phyloP scores from a whole-genome alignment of 2,329 filamentous ascomycete species.

The Neofusicoccum sp. region DNA sequence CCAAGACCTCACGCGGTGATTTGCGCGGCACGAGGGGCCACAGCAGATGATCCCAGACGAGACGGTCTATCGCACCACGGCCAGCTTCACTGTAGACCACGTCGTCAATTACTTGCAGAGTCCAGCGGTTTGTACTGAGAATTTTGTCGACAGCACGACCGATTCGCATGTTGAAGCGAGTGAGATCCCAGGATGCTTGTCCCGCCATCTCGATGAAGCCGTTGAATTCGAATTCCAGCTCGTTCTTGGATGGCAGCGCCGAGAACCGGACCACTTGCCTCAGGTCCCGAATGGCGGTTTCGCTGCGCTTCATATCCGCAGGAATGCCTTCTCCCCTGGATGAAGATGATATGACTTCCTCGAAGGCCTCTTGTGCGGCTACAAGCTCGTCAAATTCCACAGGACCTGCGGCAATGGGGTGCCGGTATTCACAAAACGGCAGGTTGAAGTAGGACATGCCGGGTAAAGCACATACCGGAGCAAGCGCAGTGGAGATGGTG shows the following conservation, averaged over 20 bases:
- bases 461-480: slow-evolving; percentile 71
- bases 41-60: slow-evolving; percentile 36
- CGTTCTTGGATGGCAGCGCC: slow-evolving; percentile 66
- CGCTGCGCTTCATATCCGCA: slow-evolving; percentile 76
- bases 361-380: slow-evolving; percentile 73
- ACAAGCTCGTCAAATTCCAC: slow-evolving; percentile 75
- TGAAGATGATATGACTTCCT: slow-evolving; percentile 71
- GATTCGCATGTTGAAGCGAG: slow-evolving; percentile 76
- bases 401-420: slow-evolving; percentile 30
- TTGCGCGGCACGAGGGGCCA: slow-evolving; percentile 40
- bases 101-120: slow-evolving; percentile 39
- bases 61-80: slow-evolving; percentile 40
- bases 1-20: slow-evolving; percentile 54
- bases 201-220: slow-evolving; percentile 72
- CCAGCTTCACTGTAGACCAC: slow-evolving; percentile 33
- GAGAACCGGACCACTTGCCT: slow-evolving; percentile 73
- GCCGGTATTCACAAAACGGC: slow-evolving; percentile 59
- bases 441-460: slow-evolving; percentile 63
- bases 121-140: slow-evolving; percentile 76
- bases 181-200: slow-evolving; percentile 66
- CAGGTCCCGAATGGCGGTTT: slow-evolving; percentile 73
- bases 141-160: slow-evolving; percentile 74
- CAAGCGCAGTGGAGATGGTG: slow-evolving; percentile 53
- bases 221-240: slow-evolving; percentile 75
- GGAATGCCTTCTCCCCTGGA: slow-evolving; percentile 69